phyloP scores from a whole-genome alignment of 192 early-diverging fungal species.

The Podila epicladia region DNA sequence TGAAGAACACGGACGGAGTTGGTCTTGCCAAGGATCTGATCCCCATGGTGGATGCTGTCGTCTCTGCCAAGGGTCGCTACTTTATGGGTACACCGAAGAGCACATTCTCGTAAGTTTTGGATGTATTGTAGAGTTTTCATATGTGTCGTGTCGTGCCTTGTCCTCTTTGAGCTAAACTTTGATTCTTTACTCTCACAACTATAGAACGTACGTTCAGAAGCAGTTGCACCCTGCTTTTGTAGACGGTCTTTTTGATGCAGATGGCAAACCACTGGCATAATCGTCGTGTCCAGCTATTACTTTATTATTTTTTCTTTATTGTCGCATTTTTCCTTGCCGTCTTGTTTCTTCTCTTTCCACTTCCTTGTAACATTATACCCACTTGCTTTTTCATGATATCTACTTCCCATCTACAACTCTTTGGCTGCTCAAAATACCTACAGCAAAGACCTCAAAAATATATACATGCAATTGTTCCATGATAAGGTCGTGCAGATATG shows the following conservation, averaged over 20 bases:
- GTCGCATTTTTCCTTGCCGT: background rate
- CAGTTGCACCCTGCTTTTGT: constrained; percentile 41
- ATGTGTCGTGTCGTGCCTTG: background rate
- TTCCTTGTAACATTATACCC: too few relatives aligned
- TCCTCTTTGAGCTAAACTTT: background rate
- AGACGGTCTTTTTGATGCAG: constrained; percentile 21
- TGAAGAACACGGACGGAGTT: constrained; percentile 55
- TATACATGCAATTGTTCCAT: too few relatives aligned
- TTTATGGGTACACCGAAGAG: constrained; percentile 63
- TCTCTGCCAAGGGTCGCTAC: constrained; percentile 57
- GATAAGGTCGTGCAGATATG: too few relatives aligned
- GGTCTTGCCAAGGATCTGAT: constrained; percentile 57
- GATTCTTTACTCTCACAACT: background rate
- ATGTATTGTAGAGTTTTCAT: background rate
- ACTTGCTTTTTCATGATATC: too few relatives aligned
- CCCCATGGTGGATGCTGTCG: constrained; percentile 65
- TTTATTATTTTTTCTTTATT: background rate
- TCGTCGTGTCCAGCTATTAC: background rate
- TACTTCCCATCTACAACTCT: too few relatives aligned
- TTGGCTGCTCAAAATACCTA: too few relatives aligned
- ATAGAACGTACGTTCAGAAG: constrained; percentile 46
- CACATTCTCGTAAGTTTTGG: constrained; percentile 52
- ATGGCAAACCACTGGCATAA: constrained; percentile 4
- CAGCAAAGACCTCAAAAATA: too few relatives aligned
- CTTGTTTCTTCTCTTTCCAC: too few relatives aligned